Base-by-base conservation (phyloP, 73 alveolate genomes). In the Paraurostyla sp. region DNA sequence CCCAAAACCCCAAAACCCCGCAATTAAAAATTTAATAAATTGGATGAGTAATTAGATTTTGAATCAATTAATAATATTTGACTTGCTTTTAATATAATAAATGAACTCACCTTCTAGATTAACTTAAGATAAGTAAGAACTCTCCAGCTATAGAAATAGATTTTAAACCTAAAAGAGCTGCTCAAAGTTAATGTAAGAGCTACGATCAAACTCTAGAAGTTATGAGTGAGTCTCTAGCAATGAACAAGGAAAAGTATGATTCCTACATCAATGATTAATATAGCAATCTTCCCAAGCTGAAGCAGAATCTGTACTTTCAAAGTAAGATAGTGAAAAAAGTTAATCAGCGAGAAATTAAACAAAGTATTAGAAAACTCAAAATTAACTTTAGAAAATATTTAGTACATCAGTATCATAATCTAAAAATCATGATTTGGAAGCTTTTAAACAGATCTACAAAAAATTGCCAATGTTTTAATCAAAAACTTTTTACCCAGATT, bases 31-130 rank as follows among this genome's bases (percentile, higher is more conserved):
- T n/a, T n/a, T n/a, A n/a, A n/a, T n/a, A n/a, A n/a, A n/a, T n/a
- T n/a, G n/a, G n/a, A n/a, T n/a, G n/a, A n/a, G n/a, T n/a, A n/a
- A n/a, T n/a, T n/a, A n/a, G n/a, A n/a, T n/a, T n/a, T n/a, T n/a
- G n/a, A n/a, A n/a, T n/a, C n/a, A n/a, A n/a, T n/a, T n/a, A n/a
- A n/a, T n/a, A n/a, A n/a, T n/a, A n/a, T n/a, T n/a, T n/a, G n/a
- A n/a, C n/a, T n/a, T n/a, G n/a, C n/a, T n/a, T n/a, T n/a, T 65
- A 38, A 65, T 35, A 65, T 22, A 35, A 38, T 65, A 65, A 65
- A 65, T 65, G 82, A 65, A 65, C 82, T 65, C 82, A 38, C 82
- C 82, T 6, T 65, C 82, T 15, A 40, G 54, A 18, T 22, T 38
- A 4, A 3, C 18, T 9, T 33, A 18, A n/a, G 40, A 32, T 65